Conservation (phyloP, 1,139 yeast species). For the Wickerhamomyces sp. region DNA sequence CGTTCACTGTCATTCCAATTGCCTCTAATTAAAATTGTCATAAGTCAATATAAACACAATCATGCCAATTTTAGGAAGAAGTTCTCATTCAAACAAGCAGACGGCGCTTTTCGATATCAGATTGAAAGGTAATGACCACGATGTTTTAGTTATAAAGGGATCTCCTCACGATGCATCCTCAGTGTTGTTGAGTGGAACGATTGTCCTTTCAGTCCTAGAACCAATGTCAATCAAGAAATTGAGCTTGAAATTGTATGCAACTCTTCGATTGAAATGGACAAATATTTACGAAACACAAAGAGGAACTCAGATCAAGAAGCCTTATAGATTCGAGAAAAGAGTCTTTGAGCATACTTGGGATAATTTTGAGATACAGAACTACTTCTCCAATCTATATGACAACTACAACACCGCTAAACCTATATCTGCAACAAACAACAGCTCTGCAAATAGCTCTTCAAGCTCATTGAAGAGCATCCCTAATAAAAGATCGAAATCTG, state of each 20-base stretch:
- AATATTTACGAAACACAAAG: constrained; percentile 44
- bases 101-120: constrained; percentile 59
- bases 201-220: constrained; percentile 73
- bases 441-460: constrained; percentile 20
- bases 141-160: constrained; percentile 80
- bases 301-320: constrained; percentile 42
- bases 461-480: constrained; percentile 20
- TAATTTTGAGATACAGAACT: constrained; percentile 45
- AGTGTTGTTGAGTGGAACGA: constrained; percentile 67
- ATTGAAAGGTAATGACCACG: constrained; percentile 64
- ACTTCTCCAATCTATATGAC: constrained; percentile 28
- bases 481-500: constrained; percentile 25
- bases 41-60: constrained; percentile 22
- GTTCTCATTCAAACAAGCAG: constrained; percentile 12
- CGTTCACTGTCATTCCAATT: no score
- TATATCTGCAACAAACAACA: constrained; percentile 6
- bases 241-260: constrained; percentile 59
- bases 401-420: constrained; percentile 15
- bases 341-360: constrained; percentile 80
- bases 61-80: constrained; percentile 21
- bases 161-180: constrained; percentile 73
- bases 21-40: no score
- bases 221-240: constrained; percentile 67
- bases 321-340: constrained; percentile 56
- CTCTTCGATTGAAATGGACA: constrained; percentile 54